Base-by-base conservation (phyloP, 2,329 filamentous ascomycete species). In the Epichloe scottii region DNA sequence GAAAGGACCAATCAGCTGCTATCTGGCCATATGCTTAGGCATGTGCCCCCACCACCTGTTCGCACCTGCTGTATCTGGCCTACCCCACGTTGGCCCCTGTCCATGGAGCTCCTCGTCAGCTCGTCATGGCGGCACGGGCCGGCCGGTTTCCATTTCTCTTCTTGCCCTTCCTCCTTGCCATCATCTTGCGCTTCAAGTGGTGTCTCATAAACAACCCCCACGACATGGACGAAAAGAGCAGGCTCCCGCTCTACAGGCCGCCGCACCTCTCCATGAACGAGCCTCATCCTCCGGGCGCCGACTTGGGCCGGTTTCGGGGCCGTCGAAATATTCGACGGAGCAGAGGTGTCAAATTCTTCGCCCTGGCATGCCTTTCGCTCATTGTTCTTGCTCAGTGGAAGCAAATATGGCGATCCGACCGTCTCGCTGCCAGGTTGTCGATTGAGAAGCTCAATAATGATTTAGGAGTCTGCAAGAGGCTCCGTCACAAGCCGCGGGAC, bases 401-500 rank as follows among this genome's bases (percentile, higher is more conserved):
- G 55, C 72, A 75, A 54, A 55, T 74, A 4, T 60, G 58, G 60
- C 48, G 52, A 33, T 48, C 57, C 15, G 54, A 66, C 42, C 46
- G 56, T 38, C 59, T 58, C 1, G 53, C 56, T 17, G 60, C 67
- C 17, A 62, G 62, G 17, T 65, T 84, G 3, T 83, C 80, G 1
- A 54, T 71, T 21, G 65, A 74, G 44, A 75, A 72, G 57, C 68
- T 86, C 21, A 66, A 72, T 37, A 67, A 71, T 12, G 75, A 85
- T 56, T 65, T 82, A 21, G 69, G 68, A 15, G 74, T 72, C 2
- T 85, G 82, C 64, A 67, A 72, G 34, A 73, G 71, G 60, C 70
- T 85, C 43, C 75, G 70, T 37, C 65, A 67, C 44, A 76, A 73
- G 57, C 80, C 81, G 0, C 60, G 70, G 46, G 78, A 82, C 54